Conservation (phyloP, 306 rosid genomes). For the Malus fusca region DNA sequence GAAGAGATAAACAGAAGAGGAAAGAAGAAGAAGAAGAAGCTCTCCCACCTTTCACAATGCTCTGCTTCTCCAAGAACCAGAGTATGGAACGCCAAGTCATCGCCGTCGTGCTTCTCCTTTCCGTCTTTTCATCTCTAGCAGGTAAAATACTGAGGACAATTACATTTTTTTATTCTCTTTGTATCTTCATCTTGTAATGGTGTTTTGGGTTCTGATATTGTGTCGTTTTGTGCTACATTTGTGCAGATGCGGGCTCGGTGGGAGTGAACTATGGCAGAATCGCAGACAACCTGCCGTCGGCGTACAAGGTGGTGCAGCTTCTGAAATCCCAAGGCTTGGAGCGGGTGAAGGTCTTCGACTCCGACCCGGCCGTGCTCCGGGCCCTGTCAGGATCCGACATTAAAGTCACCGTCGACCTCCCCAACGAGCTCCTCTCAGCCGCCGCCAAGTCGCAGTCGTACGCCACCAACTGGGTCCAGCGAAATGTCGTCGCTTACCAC, state of each 20-base stretch:
- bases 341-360: conserved; percentile 75
- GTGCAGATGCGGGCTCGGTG: conserved; percentile 63
- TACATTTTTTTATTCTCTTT: neutral
- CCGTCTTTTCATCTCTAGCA: neutral
- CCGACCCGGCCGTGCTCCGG: conserved; percentile 76
- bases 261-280: conserved; percentile 93
- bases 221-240: neutral
- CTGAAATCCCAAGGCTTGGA: conserved; percentile 53
- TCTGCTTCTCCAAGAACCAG: neutral
- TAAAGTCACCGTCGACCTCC: conserved; percentile 85
- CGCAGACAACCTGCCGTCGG: conserved; percentile 82
- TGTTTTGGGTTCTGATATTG: neutral
- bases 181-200: neutral
- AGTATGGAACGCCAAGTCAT: conserved; percentile 1
- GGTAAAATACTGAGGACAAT: neutral
- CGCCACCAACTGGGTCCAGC: conserved; percentile 69
- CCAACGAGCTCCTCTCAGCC: conserved; percentile 66
- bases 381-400: conserved; percentile 64
- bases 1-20: neutral
- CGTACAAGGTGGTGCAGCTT: conserved; percentile 54
- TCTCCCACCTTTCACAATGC: neutral
- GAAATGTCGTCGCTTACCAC: conserved; percentile 61
- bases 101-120: neutral
- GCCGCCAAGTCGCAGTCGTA: conserved; percentile 59
- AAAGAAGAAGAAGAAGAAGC: neutral